phyloP scores from a whole-genome alignment of 225 moss, liverwort and hornwort species.

The Physcomitrellopsis africana region DNA sequence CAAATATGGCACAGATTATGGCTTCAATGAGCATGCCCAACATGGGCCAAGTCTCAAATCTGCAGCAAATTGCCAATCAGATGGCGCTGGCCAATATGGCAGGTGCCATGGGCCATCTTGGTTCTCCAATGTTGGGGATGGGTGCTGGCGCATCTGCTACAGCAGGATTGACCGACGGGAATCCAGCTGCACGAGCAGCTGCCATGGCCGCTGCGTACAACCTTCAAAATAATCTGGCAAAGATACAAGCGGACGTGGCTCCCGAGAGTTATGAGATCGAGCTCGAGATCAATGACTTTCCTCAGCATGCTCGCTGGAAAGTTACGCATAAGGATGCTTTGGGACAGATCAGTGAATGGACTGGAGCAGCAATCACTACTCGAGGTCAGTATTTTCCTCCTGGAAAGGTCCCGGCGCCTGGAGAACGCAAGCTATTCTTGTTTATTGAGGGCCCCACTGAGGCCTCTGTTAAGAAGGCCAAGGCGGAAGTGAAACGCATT shows the following conservation, averaged over 20 bases:
- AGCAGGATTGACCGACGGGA: constrained; percentile 71
- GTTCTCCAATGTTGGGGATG: constrained; percentile 72
- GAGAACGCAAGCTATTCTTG: constrained; percentile 93
- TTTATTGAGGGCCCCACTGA: constrained; percentile 99
- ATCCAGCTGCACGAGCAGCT: constrained; percentile 79
- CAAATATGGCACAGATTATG: constrained; percentile 44
- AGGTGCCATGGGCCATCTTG: constrained; percentile 78
- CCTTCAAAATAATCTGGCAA: constrained; percentile 93
- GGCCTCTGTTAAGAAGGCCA: constrained; percentile 97
- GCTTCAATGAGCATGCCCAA: constrained; percentile 51
- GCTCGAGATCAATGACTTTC: constrained; percentile 97
- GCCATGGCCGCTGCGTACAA: constrained; percentile 97
- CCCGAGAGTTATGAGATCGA: constrained; percentile 98
- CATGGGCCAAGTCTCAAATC: constrained; percentile 67
- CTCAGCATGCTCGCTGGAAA: constrained; percentile 99
- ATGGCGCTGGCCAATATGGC: constrained; percentile 78
- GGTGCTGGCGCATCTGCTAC: constrained; percentile 55
- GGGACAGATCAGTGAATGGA: constrained; percentile 99
- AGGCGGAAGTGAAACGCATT: constrained; percentile 98
- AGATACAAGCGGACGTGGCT: constrained; percentile 97
- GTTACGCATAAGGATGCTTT: constrained; percentile 98
- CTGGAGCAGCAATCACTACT: constrained; percentile 96
- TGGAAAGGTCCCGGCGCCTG: constrained; percentile 93
- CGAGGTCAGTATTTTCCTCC: constrained; percentile 95
- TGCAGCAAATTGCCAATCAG: constrained; percentile 59